These are phyloP conservation scores for Euphorbia lathyris DNA, from an alignment of 345 rosid genomes.

Conservation along the genomic window DNA sequence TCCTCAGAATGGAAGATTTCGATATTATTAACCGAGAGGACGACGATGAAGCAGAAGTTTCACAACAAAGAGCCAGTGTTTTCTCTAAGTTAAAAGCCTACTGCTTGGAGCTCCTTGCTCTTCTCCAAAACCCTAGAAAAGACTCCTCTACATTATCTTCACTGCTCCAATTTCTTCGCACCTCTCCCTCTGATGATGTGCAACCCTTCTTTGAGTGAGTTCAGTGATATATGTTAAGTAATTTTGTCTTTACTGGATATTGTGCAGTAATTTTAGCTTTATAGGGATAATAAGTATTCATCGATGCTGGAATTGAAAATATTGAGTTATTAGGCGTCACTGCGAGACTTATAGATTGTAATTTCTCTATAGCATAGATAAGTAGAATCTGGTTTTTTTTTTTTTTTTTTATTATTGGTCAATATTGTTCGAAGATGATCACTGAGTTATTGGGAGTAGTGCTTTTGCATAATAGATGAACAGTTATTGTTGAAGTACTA, in stretches of 20 bases:
- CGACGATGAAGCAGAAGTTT: constrained; percentile 26
- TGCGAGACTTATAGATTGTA: not conserved
- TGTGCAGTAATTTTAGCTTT: not conserved
- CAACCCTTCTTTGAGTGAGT: constrained; percentile 81
- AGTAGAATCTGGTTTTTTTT: not conserved
- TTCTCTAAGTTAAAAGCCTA: constrained; percentile 50
- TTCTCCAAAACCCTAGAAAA: constrained; percentile 55
- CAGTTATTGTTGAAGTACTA: too few relatives aligned
- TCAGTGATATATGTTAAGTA: not conserved
- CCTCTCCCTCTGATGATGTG: constrained; percentile 43
- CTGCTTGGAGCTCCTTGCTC: constrained; percentile 64
- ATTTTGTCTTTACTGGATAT: not conserved
- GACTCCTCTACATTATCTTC: constrained; percentile 42
- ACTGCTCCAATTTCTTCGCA: constrained; percentile 50
- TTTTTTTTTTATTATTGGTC: not conserved
- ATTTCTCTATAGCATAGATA: not conserved
- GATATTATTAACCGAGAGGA: not conserved
- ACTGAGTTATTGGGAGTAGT: too few relatives aligned
- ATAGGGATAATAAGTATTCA: not conserved
- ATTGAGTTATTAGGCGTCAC: not conserved
- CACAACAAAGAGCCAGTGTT: constrained; percentile 27
- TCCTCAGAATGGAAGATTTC: not conserved
- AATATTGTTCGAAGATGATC: not conserved
- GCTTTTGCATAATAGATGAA: too few relatives aligned
- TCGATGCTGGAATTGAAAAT: not conserved